These are phyloP conservation scores for Amaranthus hypochondriacus DNA, from an alignment of 148 eudicot species.

Conservation along the genomic window DNA sequence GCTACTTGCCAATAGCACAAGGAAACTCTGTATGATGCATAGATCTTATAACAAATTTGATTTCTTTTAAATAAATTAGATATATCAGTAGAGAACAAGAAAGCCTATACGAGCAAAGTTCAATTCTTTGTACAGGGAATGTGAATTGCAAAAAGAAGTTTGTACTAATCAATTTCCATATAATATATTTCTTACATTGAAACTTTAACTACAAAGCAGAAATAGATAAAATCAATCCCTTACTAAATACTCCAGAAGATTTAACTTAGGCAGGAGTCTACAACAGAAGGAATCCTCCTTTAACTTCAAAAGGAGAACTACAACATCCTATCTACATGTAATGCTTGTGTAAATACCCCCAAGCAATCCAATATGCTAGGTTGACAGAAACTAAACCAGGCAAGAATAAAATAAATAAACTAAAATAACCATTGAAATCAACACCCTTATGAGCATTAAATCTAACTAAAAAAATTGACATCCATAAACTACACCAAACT, in stretches of 20 bases:
- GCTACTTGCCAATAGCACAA: constrained; percentile 16
- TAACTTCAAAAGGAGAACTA: constrained; percentile 21
- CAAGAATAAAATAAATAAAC: constrained; percentile 8
- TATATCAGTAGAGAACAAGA: not conserved
- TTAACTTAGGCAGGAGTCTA: constrained; percentile 26
- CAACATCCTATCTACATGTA: constrained; percentile 48
- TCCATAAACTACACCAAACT: constrained; percentile 15
- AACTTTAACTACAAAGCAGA: constrained; percentile 14
- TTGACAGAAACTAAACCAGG: constrained; percentile 16
- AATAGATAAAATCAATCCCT: constrained; percentile 10
- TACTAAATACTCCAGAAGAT: constrained; percentile 19
- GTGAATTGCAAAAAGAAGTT: too few species aligned
- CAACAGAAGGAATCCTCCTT: constrained; percentile 27
- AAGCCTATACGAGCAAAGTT: not conserved
- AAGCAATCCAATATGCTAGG: constrained; percentile 27
- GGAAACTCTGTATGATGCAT: constrained; percentile 8
- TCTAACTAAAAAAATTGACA: constrained; percentile 9
- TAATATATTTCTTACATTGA: not conserved
- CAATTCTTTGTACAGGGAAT: not conserved
- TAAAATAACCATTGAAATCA: constrained; percentile 19
- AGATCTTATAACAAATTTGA: constrained; percentile 4
- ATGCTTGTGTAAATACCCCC: constrained; percentile 28
- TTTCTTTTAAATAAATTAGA: not conserved
- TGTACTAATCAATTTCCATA: not conserved
- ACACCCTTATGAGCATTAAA: constrained; percentile 18